Percentiles rank a stretch among this genome's conserved stretches.
Evolutionary conservation across 306 rosid species (phyloP).

Genomic region (Quercus engelmannii): DNA sequence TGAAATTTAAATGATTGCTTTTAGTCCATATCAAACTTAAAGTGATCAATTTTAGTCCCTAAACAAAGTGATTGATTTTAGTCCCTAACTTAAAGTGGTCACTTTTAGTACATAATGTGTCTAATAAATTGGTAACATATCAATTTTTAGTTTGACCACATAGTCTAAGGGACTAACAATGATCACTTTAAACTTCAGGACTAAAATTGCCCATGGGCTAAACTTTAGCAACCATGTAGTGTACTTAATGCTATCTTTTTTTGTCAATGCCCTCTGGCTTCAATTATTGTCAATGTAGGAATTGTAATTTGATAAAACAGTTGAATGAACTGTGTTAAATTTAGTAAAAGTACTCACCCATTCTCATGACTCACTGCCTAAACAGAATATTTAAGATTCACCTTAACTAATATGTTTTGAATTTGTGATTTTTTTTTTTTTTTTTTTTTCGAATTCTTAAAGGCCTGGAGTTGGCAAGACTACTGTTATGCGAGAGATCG

Average conservation of each 20-base stretch:
- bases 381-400: not conserved
- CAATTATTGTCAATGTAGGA: not conserved
- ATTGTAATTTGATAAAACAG: not conserved
- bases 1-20: no score
- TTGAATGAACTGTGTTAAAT: not conserved
- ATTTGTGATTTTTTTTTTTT: slow-evolving; percentile 7
- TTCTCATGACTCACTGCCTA: not conserved
- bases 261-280: slow-evolving; percentile 4
- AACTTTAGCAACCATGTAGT: no score
- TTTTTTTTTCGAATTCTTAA: slow-evolving; percentile 12
- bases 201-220: no score
- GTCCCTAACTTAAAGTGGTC: no score
- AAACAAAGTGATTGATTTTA: no score
- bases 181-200: no score
- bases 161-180: no score
- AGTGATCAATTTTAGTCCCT: no score
- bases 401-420: not conserved
- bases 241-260: not conserved
- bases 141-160: no score
- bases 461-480: slow-evolving; percentile 86
- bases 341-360: slow-evolving; percentile 6
- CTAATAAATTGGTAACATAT: no score
- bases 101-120: no score
- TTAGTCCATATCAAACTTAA: no score
- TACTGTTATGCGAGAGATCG: slow-evolving; percentile 68